Base-by-base conservation (phyloP, 2,329 filamentous ascomycete species). In the Colletotrichum acutatum region DNA sequence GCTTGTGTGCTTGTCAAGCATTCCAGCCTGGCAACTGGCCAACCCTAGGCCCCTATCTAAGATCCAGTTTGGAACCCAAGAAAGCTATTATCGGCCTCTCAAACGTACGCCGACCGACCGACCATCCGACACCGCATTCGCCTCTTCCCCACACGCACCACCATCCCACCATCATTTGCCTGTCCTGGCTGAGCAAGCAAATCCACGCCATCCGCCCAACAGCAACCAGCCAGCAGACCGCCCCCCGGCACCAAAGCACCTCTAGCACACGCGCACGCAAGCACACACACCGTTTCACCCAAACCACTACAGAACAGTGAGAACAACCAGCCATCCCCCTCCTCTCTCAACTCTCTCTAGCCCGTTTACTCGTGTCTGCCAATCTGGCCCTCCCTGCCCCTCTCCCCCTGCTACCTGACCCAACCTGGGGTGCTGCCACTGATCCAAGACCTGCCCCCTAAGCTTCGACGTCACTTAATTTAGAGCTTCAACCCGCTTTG, bases 401-500 rank as follows among this genome's bases (percentile, higher is more conserved):
- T 37, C 58, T 34, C 16, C 53, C 42, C 42, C 42, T 49, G 42
- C 42, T 49, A 49, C 42, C 42, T 49, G 42, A n/a, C 42, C 42
- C 42, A 19, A 22, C 42, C 42, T 49, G 22, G 42, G 42, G 42
- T 49, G 42, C 42, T 49, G 42, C 19, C 42, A 49, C 42, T 49
- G 42, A 9, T 49, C 42, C 42, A 49, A 49, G 42, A 11, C 42
- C 42, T 67, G 65, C 28, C 49, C 60, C 64, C 49, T 5, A 61
- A 30, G 24, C 37, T 67, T 65, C 60, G 54, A 72, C 70, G 66
- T 72, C 70, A 72, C 70, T 65, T 26, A 56, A 70, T 70, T 72
- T 63, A 72, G 70, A 72, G 59, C 70, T 72, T 61, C 66, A 62
- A 52, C 70, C 66, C 42, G 70, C 66, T 63, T 65, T 56, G 59